A percentile compares a stretch with the other conserved stretches of the same genome.
phyloP scores from a whole-genome alignment of 2,329 filamentous ascomycete species.

The Hymenoscyphus repandus region DNA sequence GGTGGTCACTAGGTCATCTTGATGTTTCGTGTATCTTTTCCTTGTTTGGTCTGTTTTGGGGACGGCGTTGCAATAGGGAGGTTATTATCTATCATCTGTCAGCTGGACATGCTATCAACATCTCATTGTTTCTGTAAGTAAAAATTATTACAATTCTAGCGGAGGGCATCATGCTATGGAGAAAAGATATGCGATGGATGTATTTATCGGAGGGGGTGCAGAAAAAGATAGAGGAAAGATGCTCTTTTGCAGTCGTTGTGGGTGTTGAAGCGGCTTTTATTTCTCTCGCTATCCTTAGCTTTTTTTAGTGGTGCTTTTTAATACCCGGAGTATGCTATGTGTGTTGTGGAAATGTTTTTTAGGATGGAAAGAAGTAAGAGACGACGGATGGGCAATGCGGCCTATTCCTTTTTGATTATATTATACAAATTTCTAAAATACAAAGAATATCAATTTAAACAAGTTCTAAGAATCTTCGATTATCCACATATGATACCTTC shows the following conservation, averaged over 20 bases:
- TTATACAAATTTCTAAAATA: too few relatives aligned
- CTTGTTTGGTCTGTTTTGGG: background rate
- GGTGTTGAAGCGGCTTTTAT: background rate
- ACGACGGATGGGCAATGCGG: too few relatives aligned
- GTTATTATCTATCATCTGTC: background rate
- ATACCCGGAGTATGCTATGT: constrained; percentile 1
- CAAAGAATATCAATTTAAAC: too few relatives aligned
- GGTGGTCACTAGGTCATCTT: constrained; percentile 34
- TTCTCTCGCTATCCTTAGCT: background rate
- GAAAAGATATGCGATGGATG: background rate
- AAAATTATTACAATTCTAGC: background rate
- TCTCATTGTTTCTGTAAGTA: constrained; percentile 5
- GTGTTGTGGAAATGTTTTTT: too few relatives aligned
- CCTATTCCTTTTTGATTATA: too few relatives aligned
- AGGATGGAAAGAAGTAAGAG: too few relatives aligned
- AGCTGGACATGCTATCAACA: background rate
- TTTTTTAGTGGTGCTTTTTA: background rate
- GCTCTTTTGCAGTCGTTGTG: background rate
- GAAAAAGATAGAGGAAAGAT: background rate
- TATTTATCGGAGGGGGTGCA: background rate
- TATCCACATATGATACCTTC: too few relatives aligned
- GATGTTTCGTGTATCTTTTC: background rate
- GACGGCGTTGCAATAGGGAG: constrained; percentile 1
- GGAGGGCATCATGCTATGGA: background rate
- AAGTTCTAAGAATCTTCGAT: too few relatives aligned